These are phyloP conservation scores for Didymella glomerata DNA, from an alignment of 2,329 filamentous ascomycete genomes.

Conservation along the genomic window DNA sequence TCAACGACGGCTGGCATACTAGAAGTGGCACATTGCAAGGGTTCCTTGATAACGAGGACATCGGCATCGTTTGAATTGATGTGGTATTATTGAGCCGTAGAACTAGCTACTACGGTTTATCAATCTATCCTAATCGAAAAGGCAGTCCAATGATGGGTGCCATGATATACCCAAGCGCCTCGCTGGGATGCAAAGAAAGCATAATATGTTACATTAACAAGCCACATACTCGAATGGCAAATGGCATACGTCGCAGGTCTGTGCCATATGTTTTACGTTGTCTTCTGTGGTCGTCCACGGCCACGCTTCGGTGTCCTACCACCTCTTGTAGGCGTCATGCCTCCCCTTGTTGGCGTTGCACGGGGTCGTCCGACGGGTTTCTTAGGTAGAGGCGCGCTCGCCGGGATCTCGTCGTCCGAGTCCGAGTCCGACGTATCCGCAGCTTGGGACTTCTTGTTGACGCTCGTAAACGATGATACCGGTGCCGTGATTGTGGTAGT, in stretches of 20 bases:
- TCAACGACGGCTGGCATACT: background rate
- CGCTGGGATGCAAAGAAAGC: slow-evolving; percentile 9
- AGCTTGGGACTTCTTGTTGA: slow-evolving; percentile 28
- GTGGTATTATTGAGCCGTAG: background rate
- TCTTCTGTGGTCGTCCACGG: slow-evolving; percentile 40
- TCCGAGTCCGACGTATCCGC: slow-evolving; percentile 41
- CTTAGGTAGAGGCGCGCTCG: slow-evolving; percentile 36
- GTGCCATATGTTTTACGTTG: slow-evolving; percentile 6
- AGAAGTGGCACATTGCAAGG: background rate
- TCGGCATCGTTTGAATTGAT: background rate
- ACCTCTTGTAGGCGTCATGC: slow-evolving; percentile 36
- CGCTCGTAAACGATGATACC: slow-evolving; percentile 29
- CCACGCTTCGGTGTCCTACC: slow-evolving; percentile 32
- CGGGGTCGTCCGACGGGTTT: slow-evolving; percentile 31
- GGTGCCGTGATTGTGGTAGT: slow-evolving; percentile 25
- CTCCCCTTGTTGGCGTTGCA: slow-evolving; percentile 22
- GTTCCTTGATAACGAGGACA: too few relatives aligned
- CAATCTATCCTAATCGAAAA: background rate
- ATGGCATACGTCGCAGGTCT: background rate
- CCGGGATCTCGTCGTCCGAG: slow-evolving; percentile 47
- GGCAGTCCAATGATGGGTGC: background rate
- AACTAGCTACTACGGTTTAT: background rate
- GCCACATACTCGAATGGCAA: background rate
- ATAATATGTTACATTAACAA: background rate
- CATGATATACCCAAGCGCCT: background rate